Base-by-base conservation (phyloP, 768 basidiomycete genomes). In the Saitozyma podzolica region DNA sequence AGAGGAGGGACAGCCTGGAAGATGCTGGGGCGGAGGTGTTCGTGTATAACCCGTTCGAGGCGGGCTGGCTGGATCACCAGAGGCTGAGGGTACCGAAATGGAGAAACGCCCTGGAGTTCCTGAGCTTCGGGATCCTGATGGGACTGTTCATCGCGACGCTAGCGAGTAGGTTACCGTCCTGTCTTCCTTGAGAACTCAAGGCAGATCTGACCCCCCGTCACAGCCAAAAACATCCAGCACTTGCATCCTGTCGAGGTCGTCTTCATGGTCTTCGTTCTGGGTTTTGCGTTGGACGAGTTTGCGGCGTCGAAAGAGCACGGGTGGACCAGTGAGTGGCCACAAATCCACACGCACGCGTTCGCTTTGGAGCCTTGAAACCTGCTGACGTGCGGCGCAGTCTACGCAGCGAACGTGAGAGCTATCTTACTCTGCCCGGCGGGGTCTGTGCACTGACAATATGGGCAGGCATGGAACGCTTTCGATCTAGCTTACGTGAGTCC, bases 391-490 rank as follows among this genome's bases (percentile, higher is more conserved):
- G 1, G 37, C 52, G 17, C 67, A 84, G 91, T 93, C 57, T 93
- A 93, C 76, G 85, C 91, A 49, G 89, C 91, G 19, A 92, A 91
- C 73, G 90, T 90, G 74, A 72, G 72, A 56, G n/a, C 52, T 14
- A 50, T 19, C 9, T 48, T 1, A 43, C 47, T 29, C 10, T 1
- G 39, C 40, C 52, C 52, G 50, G 17, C 57, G 61, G 52, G 55
- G 59, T 17, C 50, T 59, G 13, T 47, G 13, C 45, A 11, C n/a
- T 11, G 3, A 13, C 3, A 47, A 2, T 6, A 11, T 47, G 13
- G 11, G 9, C 68, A 93, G 90, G 86, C 93, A 66, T 95, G 92
- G 92, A 94, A 92, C 73, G 88, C 86, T 6, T 92, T 94, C 68
- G 92, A 79, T 52, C 59, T 75, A 59, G 91, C 78, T n/a, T 80